Percentiles rank a stretch among this genome's conserved stretches.
Evolutionary conservation across 139 green algal genomes (phyloP).

Genomic region (Closterium sp.): DNA sequence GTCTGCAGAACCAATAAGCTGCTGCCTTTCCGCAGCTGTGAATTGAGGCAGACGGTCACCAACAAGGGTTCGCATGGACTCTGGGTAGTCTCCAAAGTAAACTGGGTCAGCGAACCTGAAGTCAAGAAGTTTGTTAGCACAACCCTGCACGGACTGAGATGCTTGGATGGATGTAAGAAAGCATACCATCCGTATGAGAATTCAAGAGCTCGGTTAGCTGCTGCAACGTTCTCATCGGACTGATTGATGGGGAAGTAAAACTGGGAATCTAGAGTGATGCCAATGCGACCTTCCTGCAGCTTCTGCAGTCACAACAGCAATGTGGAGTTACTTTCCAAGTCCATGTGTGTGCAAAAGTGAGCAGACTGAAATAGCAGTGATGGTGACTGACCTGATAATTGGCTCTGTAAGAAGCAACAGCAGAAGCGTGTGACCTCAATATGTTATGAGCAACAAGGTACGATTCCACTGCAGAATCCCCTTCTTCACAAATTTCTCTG

Average conservation of each 20-base stretch:
- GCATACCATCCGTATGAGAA: slow-evolving; percentile 25
- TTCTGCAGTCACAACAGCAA: neutral
- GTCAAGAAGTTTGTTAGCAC: neutral
- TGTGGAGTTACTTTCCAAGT: neutral
- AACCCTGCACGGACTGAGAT: neutral
- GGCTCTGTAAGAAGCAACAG: slow-evolving; percentile 51
- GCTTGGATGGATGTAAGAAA: neutral
- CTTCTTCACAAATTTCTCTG: slow-evolving; percentile 2
- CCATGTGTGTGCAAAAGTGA: neutral
- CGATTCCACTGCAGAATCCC: slow-evolving; percentile 28
- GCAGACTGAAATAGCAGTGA: neutral
- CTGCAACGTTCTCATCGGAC: slow-evolving; percentile 37
- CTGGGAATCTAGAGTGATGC: slow-evolving; percentile 5
- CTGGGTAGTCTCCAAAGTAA: slow-evolving; percentile 58
- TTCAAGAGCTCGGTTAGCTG: slow-evolving; percentile 44
- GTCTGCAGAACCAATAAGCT: slow-evolving; percentile 58
- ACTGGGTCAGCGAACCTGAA: slow-evolving; percentile 59
- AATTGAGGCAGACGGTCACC: slow-evolving; percentile 51
- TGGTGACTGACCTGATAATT: slow-evolving; percentile 34
- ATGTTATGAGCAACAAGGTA: slow-evolving; percentile 56
- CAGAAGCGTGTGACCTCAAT: slow-evolving; percentile 52
- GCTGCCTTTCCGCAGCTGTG: slow-evolving; percentile 52
- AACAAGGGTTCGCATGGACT: slow-evolving; percentile 36
- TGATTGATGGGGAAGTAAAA: neutral
- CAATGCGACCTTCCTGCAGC: neutral